Conservation (phyloP, 164 flowering plant genomes). For the Magnolia changhungtana region DNA sequence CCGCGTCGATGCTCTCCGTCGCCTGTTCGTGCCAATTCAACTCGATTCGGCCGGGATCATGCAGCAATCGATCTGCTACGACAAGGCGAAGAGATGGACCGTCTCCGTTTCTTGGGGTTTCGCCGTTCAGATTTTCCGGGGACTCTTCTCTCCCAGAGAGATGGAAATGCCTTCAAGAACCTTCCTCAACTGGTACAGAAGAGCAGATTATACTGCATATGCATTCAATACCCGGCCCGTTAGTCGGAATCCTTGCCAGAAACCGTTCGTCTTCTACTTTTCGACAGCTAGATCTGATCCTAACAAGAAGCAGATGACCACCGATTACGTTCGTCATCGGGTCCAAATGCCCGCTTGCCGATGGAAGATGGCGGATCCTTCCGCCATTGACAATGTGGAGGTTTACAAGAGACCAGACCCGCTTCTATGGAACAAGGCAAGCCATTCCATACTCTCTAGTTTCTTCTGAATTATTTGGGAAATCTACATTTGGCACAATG, state of each 20-base stretch:
- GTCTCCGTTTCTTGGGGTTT: constrained; percentile 81
- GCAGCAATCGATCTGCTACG: constrained; percentile 78
- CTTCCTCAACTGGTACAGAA: constrained; percentile 68
- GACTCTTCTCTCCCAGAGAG: constrained; percentile 65
- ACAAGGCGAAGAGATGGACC: constrained; percentile 49
- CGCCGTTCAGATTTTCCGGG: constrained; percentile 63
- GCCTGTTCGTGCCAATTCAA: constrained; percentile 34
- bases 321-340: constrained; percentile 38
- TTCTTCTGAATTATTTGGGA: background rate
- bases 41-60: constrained; percentile 62
- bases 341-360: constrained; percentile 54
- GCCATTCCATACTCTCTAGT: background rate
- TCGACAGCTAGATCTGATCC: constrained; percentile 29
- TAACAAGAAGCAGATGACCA: constrained; percentile 32
- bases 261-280: constrained; percentile 62
- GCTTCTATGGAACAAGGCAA: constrained; percentile 63
- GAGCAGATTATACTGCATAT: constrained; percentile 74
- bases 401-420: constrained; percentile 65
- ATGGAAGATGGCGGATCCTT: constrained; percentile 69
- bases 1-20: constrained; percentile 35
- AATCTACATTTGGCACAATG: no score
- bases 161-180: constrained; percentile 80
- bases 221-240: constrained; percentile 84
- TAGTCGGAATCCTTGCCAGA: constrained; percentile 61
- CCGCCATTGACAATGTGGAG: constrained; percentile 26